A percentile compares a stretch with the other conserved stretches of the same genome.
These are phyloP conservation scores for Citrus glauca DNA, from an alignment of 345 rosid genomes.

Conservation along the genomic window DNA sequence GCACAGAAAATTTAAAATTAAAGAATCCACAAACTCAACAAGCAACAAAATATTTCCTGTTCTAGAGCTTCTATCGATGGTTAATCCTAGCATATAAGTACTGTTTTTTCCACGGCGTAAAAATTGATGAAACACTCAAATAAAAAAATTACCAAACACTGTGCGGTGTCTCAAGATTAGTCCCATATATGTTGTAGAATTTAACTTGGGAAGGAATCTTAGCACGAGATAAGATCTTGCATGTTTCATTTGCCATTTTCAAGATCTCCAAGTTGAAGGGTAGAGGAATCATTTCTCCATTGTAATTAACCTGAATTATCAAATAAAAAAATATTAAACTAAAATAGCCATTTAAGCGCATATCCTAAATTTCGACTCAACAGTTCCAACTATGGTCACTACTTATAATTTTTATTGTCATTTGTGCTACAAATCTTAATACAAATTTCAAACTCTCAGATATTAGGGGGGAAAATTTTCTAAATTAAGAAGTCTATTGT, in stretches of 20 bases:
- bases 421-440: too few species aligned
- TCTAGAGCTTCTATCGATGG: not conserved
- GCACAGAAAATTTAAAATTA: slow-evolving; percentile 23
- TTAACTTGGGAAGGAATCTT: slow-evolving; percentile 81
- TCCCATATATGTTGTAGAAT: slow-evolving; percentile 93
- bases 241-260: slow-evolving; percentile 83
- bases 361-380: not conserved
- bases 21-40: not conserved
- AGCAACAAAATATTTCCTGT: not conserved
- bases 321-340: not conserved
- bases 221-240: slow-evolving; percentile 44
- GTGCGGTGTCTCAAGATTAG: slow-evolving; percentile 79
- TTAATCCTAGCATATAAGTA: not conserved
- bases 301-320: slow-evolving; percentile 48
- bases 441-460: not conserved
- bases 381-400: not conserved
- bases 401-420: not conserved
- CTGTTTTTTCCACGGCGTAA: not conserved
- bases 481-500: not conserved
- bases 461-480: not conserved
- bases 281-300: slow-evolving; percentile 58
- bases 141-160: slow-evolving; percentile 69
- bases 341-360: slow-evolving; percentile 4
- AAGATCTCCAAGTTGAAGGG: slow-evolving; percentile 86
- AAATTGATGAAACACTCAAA: not conserved